phyloP scores from a whole-genome alignment of 2,329 filamentous ascomycete species.

The Exophiala oligosperma region DNA sequence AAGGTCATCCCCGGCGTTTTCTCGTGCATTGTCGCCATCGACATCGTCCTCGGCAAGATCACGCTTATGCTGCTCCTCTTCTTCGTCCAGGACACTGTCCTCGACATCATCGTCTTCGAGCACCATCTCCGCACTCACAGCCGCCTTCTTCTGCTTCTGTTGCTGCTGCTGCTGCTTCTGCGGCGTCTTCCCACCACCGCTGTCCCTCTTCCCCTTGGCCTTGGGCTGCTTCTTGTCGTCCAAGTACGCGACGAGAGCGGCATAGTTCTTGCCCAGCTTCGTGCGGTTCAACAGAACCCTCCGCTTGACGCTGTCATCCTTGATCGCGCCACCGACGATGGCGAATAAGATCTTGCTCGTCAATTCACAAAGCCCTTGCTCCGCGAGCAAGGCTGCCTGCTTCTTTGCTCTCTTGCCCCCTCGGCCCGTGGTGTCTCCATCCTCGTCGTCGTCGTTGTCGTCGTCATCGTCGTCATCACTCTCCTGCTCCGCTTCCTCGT shows the following conservation, averaged over 20 bases:
- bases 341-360: slow-evolving; percentile 82
- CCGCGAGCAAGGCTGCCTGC: slow-evolving; percentile 70
- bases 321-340: slow-evolving; percentile 72
- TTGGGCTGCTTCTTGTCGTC: slow-evolving; percentile 47
- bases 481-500: slow-evolving; percentile 59
- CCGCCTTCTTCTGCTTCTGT: slow-evolving; percentile 9
- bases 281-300: slow-evolving; percentile 75
- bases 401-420: slow-evolving; percentile 48
- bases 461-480: slow-evolving; percentile 67
- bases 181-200: slow-evolving; percentile 5
- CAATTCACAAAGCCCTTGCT: slow-evolving; percentile 82
- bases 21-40: slow-evolving; percentile 3
- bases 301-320: slow-evolving; percentile 68
- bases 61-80: slow-evolving; percentile 21
- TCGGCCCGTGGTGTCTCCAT: slow-evolving; percentile 49
- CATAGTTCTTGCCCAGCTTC: slow-evolving; percentile 82
- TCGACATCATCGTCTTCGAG: slow-evolving; percentile 29
- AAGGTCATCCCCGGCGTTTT: slow-evolving; percentile 5
- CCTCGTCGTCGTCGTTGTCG: slow-evolving; percentile 78
- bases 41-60: slow-evolving; percentile 19
- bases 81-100: slow-evolving; percentile 21
- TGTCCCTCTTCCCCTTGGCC: slow-evolving; percentile 1
- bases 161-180: no score
- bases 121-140: slow-evolving; percentile 24
- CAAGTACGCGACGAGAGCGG: slow-evolving; percentile 77